Evolutionary conservation across 1,139 yeast genomes (phyloP), one percentile per base, ranked within the genome.

Genomic region (Protomyces macrosporus): DNA sequence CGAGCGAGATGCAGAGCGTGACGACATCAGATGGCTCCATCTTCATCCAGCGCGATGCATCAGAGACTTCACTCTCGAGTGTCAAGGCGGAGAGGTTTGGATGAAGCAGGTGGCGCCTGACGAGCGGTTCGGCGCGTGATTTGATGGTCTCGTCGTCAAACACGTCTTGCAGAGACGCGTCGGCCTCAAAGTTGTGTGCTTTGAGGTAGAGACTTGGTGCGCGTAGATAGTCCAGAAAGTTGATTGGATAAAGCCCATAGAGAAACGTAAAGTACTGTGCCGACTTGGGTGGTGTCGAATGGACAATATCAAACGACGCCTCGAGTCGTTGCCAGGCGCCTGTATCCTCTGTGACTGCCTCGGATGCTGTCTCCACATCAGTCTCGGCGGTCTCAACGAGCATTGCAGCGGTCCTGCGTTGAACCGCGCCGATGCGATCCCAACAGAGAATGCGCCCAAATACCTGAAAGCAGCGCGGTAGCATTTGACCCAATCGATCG

Each of bases 191-290:
- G 68, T 1, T 67, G 51, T 16, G 65, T 12, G 33, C 16, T 7
- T 40, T 39, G 48, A 75, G 68, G 66, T 76, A 78, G 51, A 68
- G 70, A 4, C 72, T 67, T 0, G 88, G 86, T 45, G 75, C 72
- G 32, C 77, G 74, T 23, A 80, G 68, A 69, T 83, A 85, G 4
- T 73, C 71, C 42, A 79, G 70, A 3, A 84, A 72, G 68, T 83
- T 82, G 37, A 77, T 73, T 0, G 90, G 89, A 68, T 79, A 85
- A n/a, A 85, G 71, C 0, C 88, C 90, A 69, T 86, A 86, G 1
- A 85, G 70, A 42, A 82, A 74, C 0, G 85, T 79, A 57, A 76
- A 78, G 14, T 80, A 69, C 9, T 77, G 75, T 2, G 71, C 35
- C n/a, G 60, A 57, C 12, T 58, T 51, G 6, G 67, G 67, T 3